Conservation (phyloP, 2,329 filamentous ascomycete species). For the Periconia sp. region DNA sequence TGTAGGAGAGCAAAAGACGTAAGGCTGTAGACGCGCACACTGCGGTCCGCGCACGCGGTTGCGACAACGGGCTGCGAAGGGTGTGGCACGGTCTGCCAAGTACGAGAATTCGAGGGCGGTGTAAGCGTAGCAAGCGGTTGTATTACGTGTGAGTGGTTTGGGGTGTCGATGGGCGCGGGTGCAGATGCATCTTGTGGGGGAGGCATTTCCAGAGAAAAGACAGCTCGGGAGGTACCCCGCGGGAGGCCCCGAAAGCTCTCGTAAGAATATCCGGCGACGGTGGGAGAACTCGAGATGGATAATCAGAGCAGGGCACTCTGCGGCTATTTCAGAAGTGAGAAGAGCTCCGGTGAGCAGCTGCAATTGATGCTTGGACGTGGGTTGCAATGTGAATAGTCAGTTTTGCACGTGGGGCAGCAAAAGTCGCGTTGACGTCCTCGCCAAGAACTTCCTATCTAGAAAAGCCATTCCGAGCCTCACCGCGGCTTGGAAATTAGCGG, state of each 20-base stretch:
- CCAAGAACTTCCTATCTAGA: background rate
- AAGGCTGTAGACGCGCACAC: slow-evolving; percentile 88
- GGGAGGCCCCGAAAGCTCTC: too few species aligned
- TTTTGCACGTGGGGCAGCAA: slow-evolving; percentile 7
- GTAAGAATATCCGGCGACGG: too few species aligned
- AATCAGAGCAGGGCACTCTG: too few species aligned
- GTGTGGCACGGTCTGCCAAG: slow-evolving; percentile 87
- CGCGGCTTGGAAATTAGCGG: background rate
- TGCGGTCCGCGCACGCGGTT: slow-evolving; percentile 84
- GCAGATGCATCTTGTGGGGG: too few species aligned
- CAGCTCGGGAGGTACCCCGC: too few species aligned
- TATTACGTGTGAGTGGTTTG: slow-evolving; percentile 30
- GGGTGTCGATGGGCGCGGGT: slow-evolving; percentile 4
- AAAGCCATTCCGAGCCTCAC: slow-evolving; percentile 2
- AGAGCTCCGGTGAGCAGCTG: background rate
- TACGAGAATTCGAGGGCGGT: slow-evolving; percentile 65
- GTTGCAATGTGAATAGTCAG: too few species aligned
- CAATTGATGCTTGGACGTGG: background rate
- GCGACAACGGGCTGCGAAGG: slow-evolving; percentile 87
- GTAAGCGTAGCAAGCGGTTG: slow-evolving; percentile 58
- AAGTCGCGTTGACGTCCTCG: slow-evolving; percentile 9
- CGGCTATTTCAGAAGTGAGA: too few species aligned
- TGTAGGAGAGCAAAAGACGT: slow-evolving; percentile 79
- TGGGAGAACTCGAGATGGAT: too few species aligned
- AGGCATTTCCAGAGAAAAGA: too few species aligned